Evolutionary conservation across 352 stramenopile genomes (phyloP), one percentile per base, ranked within the genome.

Genomic region (Blastocystis sp.): DNA sequence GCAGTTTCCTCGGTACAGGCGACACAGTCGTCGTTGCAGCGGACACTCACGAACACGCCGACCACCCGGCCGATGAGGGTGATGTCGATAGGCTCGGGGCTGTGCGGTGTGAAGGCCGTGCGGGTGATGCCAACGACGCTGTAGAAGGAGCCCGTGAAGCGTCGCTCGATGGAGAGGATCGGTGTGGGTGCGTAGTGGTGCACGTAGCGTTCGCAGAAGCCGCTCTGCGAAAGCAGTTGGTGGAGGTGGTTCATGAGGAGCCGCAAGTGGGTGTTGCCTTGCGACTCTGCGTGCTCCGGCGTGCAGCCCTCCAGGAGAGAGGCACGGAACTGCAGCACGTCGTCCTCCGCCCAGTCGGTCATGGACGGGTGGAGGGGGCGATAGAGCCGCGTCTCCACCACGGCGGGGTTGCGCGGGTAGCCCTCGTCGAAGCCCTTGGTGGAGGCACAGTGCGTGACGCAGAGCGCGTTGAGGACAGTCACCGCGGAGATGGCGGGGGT

Each of bases 341-440:
- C 53, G 4, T 66, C 9, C 34, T 66, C n/a, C 17, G 23, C 28
- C 41, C 38, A 67, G 10, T 53, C 65, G 0, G 28, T 4, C 19
- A 84, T 34, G 23, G n/a, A 17, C 0, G 52, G 17, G 66, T 84
- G 65, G 28, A 10, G 14, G 21, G 21, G 17, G 2, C 14, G 28
- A 34, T 88, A 88, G 17, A 69, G 52, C 48, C 78, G 34, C n/a
- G 23, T 76, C 48, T 88, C 67, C 28, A 88, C 79, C 34, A 90
- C 88, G 28, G n/a, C 59, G 11, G 71, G 84, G 48, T 90, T 89
- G 10, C 21, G 2, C n/a, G 69, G 48, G 34, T 66, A 70, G 11
- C 48, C 61, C 38, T 82, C 76, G 60, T 90, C 88, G 17, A 90
- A 77, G 41, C 87, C 87, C 21, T 69, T 76, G 23, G 69, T 88